These are phyloP conservation scores for Tillandsia fasciculata DNA, from an alignment of 176 grass and related monocot genomes.

Conservation along the genomic window DNA sequence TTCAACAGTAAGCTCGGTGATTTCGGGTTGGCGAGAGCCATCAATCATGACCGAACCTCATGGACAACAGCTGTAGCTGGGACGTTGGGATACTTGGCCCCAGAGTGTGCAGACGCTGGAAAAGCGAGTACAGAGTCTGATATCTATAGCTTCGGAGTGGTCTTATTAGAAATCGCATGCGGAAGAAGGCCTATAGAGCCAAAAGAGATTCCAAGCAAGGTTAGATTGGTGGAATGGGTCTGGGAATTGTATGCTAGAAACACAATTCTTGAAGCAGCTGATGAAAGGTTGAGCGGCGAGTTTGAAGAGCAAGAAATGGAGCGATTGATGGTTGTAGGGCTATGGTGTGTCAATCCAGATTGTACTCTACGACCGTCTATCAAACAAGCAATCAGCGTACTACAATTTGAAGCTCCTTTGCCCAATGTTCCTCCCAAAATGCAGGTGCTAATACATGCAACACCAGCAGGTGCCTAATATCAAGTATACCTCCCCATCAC, in stretches of 20 bases:
- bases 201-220: constrained; percentile 27
- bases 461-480: no score
- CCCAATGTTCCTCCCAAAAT: constrained; percentile 42
- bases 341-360: constrained; percentile 78
- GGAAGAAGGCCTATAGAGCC: constrained; percentile 43
- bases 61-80: constrained; percentile 58
- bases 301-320: constrained; percentile 59
- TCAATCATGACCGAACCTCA: constrained; percentile 32
- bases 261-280: constrained; percentile 46
- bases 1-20: constrained; percentile 75
- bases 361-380: constrained; percentile 49
- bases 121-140: constrained; percentile 56
- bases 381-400: constrained; percentile 46
- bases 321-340: constrained; percentile 52
- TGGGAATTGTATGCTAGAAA: constrained; percentile 66
- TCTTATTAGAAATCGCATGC: constrained; percentile 62
- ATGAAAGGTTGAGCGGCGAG: constrained; percentile 32
- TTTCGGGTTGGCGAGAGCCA: constrained; percentile 67
- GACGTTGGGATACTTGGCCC: constrained; percentile 63
- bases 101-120: constrained; percentile 52
- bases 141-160: constrained; percentile 73
- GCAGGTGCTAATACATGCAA: constrained; percentile 31
- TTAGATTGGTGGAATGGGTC: constrained; percentile 50
- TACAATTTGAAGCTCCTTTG: constrained; percentile 56
- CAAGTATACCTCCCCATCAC: no score